These are phyloP conservation scores for Pythium scleroteichum DNA, from an alignment of 352 stramenopile genomes.

Conservation along the genomic window DNA sequence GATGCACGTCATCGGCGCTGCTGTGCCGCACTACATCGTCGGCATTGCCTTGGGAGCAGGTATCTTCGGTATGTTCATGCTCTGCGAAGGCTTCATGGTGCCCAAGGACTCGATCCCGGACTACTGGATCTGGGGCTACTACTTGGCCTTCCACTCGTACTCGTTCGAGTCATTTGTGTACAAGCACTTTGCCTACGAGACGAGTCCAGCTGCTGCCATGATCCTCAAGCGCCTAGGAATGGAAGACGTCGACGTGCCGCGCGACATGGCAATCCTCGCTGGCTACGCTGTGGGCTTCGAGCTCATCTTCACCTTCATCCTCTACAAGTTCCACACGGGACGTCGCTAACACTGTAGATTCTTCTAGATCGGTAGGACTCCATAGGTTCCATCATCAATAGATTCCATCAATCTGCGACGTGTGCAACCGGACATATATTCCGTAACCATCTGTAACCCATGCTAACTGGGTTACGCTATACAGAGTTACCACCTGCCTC, in stretches of 20 bases:
- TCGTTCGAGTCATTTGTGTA: slow-evolving; percentile 55
- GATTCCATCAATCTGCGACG: too few relatives aligned
- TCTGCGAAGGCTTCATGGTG: slow-evolving; percentile 78
- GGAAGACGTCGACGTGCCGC: slow-evolving; percentile 29
- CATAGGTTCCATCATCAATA: too few relatives aligned
- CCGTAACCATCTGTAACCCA: too few relatives aligned
- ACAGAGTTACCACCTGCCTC: too few relatives aligned
- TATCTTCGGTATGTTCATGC: slow-evolving; percentile 87
- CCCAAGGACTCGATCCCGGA: slow-evolving; percentile 43
- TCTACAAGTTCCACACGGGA: slow-evolving; percentile 65
- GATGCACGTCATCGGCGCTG: slow-evolving; percentile 85
- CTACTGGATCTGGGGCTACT: slow-evolving; percentile 56
- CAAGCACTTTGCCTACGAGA: slow-evolving; percentile 39
- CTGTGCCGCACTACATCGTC: slow-evolving; percentile 86
- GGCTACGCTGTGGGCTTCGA: slow-evolving; percentile 33
- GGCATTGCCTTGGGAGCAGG: slow-evolving; percentile 80
- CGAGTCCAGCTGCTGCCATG: slow-evolving; percentile 16
- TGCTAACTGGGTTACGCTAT: too few relatives aligned
- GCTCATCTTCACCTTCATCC: slow-evolving; percentile 42
- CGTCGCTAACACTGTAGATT: slow-evolving; percentile 24
- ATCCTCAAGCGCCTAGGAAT: slow-evolving; percentile 27
- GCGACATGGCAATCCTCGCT: slow-evolving; percentile 35
- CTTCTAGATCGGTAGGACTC: too few relatives aligned
- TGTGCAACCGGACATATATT: too few relatives aligned
- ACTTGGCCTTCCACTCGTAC: slow-evolving; percentile 64